These are phyloP conservation scores for Suillus discolor DNA, from an alignment of 768 basidiomycete species.

Conservation along the genomic window DNA sequence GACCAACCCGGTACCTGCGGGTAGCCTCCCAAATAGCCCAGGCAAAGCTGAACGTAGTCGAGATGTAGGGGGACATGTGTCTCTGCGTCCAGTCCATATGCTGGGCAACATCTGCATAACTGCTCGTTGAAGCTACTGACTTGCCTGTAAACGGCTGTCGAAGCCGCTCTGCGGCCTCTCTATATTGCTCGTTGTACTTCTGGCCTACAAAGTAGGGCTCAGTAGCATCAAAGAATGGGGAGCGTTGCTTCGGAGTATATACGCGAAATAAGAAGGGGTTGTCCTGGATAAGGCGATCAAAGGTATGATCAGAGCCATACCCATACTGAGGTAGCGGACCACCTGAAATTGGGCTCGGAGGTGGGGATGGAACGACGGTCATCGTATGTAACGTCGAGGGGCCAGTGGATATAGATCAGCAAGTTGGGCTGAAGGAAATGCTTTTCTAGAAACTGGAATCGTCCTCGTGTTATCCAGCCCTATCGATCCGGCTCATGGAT, in stretches of 20 bases:
- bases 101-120: conserved; percentile 63
- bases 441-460: conserved; percentile 29
- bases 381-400: conserved; percentile 22
- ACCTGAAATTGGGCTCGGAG: conserved; percentile 24
- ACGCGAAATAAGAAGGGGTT: conserved; percentile 83
- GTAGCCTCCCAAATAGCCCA: conserved; percentile 87
- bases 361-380: conserved; percentile 20
- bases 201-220: conserved; percentile 73
- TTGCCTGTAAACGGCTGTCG: conserved; percentile 31
- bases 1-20: conserved; percentile 66
- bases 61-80: conserved; percentile 67
- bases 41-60: conserved; percentile 77
- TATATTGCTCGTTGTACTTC: conserved; percentile 53
- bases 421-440: conserved; percentile 11
- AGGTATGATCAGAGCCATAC: conserved; percentile 64
- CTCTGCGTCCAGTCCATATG: conserved; percentile 84
- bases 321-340: conserved; percentile 68
- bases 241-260: conserved; percentile 69
- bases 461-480: conserved; percentile 36
- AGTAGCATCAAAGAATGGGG: conserved; percentile 52
- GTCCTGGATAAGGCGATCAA: conserved; percentile 57
- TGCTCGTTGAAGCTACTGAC: conserved; percentile 31
- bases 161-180: conserved; percentile 41
- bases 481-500: conserved; percentile 29
- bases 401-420: conserved; percentile 15